A percentile compares a stretch with the other conserved stretches of the same genome.
phyloP scores from a whole-genome alignment of 257 asterid species.

The Fraxinus anomala region DNA sequence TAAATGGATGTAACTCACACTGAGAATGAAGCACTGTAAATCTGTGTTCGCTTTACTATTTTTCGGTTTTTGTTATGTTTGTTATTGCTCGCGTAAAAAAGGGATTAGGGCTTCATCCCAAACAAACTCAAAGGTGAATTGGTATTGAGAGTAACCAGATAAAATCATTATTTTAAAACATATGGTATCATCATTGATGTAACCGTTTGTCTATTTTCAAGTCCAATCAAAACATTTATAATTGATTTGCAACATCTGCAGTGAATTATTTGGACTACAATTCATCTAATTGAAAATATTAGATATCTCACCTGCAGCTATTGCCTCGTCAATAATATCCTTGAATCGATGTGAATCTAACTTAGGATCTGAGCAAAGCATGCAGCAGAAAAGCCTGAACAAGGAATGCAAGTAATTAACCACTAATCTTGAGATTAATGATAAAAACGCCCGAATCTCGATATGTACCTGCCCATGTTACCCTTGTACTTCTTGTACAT shows the following conservation, averaged over 20 bases:
- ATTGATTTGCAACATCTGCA: neutral
- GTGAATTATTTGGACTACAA: neutral
- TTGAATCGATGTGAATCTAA: conserved; percentile 95
- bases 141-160: conserved; percentile 3
- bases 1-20: too few species aligned
- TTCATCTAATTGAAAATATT: neutral
- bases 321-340: conserved; percentile 80
- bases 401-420: conserved; percentile 14
- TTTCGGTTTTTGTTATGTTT: neutral
- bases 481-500: conserved; percentile 73
- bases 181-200: neutral
- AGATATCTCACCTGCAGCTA: conserved; percentile 58
- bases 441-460: neutral
- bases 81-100: neutral
- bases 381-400: conserved; percentile 85
- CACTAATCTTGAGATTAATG: neutral
- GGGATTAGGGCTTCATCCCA: neutral
- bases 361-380: conserved; percentile 83
- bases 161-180: neutral
- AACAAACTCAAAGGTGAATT: neutral
- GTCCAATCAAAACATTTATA: neutral
- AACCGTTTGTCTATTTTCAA: neutral
- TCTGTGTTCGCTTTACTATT: neutral
- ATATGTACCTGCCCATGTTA: conserved; percentile 72
- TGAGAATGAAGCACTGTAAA: neutral